Evolutionary conservation across 495 filamentous ascomycete genomes (phyloP).

Genomic region (Tuber aestivum): DNA sequence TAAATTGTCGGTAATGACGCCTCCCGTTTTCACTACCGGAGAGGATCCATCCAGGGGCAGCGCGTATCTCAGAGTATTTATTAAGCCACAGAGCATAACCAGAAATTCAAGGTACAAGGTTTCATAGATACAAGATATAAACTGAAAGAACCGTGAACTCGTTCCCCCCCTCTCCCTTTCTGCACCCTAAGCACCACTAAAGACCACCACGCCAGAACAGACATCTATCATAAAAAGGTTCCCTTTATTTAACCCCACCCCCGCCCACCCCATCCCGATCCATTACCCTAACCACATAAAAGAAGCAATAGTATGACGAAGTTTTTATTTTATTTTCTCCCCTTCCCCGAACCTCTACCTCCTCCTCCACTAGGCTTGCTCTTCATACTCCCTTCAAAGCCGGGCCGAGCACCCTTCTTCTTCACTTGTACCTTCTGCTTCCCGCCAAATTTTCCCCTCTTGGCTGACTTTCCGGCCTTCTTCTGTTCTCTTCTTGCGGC

Average conservation of each 20-base stretch:
- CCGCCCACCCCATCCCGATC: not conserved
- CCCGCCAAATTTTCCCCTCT: conserved; percentile 52
- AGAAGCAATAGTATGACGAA: not conserved
- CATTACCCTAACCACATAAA: not conserved
- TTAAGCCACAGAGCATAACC: not conserved
- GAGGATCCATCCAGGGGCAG: not conserved
- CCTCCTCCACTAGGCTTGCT: not conserved
- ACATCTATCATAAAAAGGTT: not conserved
- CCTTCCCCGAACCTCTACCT: not conserved
- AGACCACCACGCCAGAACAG: not conserved
- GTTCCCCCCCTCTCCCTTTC: not conserved
- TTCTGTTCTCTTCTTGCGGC: conserved; percentile 75
- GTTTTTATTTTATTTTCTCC: not conserved
- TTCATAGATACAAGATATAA: not conserved
- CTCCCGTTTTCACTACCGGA: not conserved
- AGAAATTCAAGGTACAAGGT: not conserved
- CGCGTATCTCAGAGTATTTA: not conserved
- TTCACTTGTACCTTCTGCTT: conserved; percentile 50
- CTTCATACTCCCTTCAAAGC: conserved; percentile 91
- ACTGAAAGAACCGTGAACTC: not conserved
- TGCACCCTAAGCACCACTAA: not conserved
- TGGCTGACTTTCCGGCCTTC: conserved; percentile 56
- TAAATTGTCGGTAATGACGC: not conserved
- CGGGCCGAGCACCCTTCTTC: conserved; percentile 57
- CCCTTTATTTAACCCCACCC: not conserved